Conservation (phyloP, 192 early-diverging fungal genomes). For the Cetraspora pellucida region DNA sequence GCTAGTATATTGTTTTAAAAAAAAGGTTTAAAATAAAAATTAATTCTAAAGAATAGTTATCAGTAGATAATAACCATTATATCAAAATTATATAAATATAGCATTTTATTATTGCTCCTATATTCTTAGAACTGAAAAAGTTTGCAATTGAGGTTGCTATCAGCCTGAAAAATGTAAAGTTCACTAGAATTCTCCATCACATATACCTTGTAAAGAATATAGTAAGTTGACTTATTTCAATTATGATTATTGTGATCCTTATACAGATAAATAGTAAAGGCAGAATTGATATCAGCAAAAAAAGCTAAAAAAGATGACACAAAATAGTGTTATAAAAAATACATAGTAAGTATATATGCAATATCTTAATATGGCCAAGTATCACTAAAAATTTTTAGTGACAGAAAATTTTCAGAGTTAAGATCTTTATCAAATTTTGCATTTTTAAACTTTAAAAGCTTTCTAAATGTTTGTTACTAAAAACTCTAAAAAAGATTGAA, state of each 20-base stretch:
- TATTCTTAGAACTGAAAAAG: not conserved
- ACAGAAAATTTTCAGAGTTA: too few species aligned
- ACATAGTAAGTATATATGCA: too few species aligned
- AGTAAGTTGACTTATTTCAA: not conserved
- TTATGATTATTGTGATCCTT: too few species aligned
- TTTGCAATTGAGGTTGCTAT: not conserved
- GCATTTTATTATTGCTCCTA: not conserved
- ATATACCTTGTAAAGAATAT: conserved; percentile 1
- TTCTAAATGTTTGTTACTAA: too few species aligned
- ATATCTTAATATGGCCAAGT: too few species aligned
- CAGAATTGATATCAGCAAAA: not conserved
- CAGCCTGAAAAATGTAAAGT: not conserved
- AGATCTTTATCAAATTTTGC: too few species aligned
- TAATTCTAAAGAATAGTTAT: not conserved
- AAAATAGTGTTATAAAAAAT: too few species aligned
- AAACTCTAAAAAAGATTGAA: too few species aligned
- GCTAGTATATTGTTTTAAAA: not conserved
- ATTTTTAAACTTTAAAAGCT: too few species aligned
- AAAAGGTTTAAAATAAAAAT: not conserved
- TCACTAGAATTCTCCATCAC: not conserved
- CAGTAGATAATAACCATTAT: too few species aligned
- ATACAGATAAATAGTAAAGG: not conserved
- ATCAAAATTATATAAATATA: too few species aligned
- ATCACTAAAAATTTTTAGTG: too few species aligned
- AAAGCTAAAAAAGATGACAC: not conserved